Evolutionary conservation across 2,329 filamentous ascomycete genomes (phyloP).

Genomic region (Hymenoscyphus salicellus): DNA sequence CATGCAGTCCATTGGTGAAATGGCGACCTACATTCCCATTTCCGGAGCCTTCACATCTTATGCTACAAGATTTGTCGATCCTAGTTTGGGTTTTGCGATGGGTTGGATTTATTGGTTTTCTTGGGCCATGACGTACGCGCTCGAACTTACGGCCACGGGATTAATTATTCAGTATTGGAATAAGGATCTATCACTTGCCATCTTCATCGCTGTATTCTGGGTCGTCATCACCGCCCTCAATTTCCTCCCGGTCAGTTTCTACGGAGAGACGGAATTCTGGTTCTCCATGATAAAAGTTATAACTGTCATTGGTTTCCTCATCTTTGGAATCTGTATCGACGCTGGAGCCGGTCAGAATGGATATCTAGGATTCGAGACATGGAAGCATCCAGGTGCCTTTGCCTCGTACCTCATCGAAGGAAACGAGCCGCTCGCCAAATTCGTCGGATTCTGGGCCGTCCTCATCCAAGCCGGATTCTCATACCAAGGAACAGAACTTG

Average conservation of each 20-base stretch:
- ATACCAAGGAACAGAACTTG: constrained; percentile 71
- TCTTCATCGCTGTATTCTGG: constrained; percentile 74
- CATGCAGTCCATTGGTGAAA: constrained; percentile 68
- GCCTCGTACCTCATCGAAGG: constrained; percentile 53
- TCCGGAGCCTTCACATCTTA: constrained; percentile 75
- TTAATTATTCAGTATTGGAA: constrained; percentile 77
- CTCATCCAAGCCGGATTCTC: constrained; percentile 67
- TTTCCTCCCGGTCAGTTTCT: constrained; percentile 68
- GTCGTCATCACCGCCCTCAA: constrained; percentile 66
- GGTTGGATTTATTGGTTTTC: constrained; percentile 84
- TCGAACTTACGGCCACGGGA: constrained; percentile 70
- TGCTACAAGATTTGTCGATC: constrained; percentile 70
- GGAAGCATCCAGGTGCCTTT: constrained; percentile 66
- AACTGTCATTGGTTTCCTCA: constrained; percentile 71
- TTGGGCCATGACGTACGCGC: constrained; percentile 69
- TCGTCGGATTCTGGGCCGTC: constrained; percentile 67
- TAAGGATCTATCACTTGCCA: constrained; percentile 57
- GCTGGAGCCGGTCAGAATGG: constrained; percentile 66
- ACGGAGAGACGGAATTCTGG: constrained; percentile 77
- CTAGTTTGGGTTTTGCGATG: constrained; percentile 71
- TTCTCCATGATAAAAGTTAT: constrained; percentile 74
- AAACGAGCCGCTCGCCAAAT: constrained; percentile 53
- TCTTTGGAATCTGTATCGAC: constrained; percentile 73
- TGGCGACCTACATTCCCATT: constrained; percentile 75
- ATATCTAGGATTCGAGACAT: constrained; percentile 73